Evolutionary conservation across 2,329 filamentous ascomycete species (phyloP).

Genomic region (Talaromyces sp.): DNA sequence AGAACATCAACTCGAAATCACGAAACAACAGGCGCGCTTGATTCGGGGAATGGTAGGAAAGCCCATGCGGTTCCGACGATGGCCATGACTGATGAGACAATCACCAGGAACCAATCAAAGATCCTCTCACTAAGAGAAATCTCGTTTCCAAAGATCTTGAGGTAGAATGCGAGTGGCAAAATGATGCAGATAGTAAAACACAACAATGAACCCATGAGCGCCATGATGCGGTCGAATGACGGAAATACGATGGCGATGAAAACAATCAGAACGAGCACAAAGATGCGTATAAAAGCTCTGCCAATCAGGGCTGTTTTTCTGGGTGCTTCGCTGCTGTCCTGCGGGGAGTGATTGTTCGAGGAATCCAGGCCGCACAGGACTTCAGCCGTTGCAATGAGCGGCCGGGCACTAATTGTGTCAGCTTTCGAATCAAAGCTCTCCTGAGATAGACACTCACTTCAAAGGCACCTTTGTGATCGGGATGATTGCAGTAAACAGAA

Average conservation of each 20-base stretch:
- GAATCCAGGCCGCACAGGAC: constrained; percentile 71
- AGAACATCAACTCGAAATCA: neutral
- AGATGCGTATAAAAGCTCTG: constrained; percentile 61
- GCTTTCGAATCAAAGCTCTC: constrained; percentile 1
- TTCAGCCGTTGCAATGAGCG: constrained; percentile 82
- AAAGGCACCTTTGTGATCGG: constrained; percentile 93
- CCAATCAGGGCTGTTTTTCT: constrained; percentile 55
- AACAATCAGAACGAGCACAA: constrained; percentile 69
- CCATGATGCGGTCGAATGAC: constrained; percentile 85
- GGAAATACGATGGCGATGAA: constrained; percentile 71
- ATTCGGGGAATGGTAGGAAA: constrained; percentile 60
- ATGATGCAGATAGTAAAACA: constrained; percentile 95
- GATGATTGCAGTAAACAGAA: constrained; percentile 84
- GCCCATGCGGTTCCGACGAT: constrained; percentile 80
- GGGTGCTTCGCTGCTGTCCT: constrained; percentile 27
- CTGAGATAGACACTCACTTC: constrained; percentile 50
- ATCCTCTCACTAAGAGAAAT: constrained; percentile 62
- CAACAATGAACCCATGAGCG: constrained; percentile 80
- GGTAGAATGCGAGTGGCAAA: constrained; percentile 80
- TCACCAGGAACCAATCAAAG: constrained; percentile 66
- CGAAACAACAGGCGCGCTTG: neutral
- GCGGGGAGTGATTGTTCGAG: constrained; percentile 34
- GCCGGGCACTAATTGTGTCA: constrained; percentile 59
- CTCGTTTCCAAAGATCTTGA: constrained; percentile 80
- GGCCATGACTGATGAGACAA: constrained; percentile 67